Base-by-base conservation (phyloP, 225 moss, liverwort and hornwort species). In the Sphagnum tenellum region DNA sequence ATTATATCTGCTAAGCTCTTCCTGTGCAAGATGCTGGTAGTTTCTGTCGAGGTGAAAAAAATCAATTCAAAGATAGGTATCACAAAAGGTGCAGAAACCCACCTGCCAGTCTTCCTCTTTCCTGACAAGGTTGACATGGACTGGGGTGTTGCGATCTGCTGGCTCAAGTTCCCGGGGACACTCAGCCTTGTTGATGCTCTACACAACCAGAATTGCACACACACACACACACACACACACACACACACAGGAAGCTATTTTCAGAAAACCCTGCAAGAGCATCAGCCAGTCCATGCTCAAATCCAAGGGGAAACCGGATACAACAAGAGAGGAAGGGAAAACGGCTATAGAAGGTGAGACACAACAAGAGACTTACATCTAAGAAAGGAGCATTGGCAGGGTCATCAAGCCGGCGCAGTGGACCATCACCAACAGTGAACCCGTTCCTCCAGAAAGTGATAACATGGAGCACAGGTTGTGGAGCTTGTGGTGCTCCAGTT, bases 151-250 rank as follows among this genome's bases (percentile, higher is more conserved):
- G 50, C 88, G 86, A 77, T 89, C 86, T 12, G 84, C 77, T 56
- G 91, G 84, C 71, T 91, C 88, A 77, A 89, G 71, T 75, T 89
- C 94, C 58, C 82, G 69, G 9, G 94, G 91, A 65, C 94, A 91
- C 69, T 95, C 91, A 48, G 86, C 78, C 79, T 86, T 91, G 59
- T 88, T 84, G 68, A 95, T 91, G 72, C 91, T 95, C 93, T 94
- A 88, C 69, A 68, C 11, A 57, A 49, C 46, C 10, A 58, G 58
- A 13, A 58, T 46, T 47, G 3, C 57, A 50, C 61, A 76, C 10
- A 50, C 44, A 58, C 3, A 58, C 12, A 9, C 3, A 8, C 61
- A 44, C 9, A 46, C 61, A 61, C 46, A 45, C 57, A 11, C 57
- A 6, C 52, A 6, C 52, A 11, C 57, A 6, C 52, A 6, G 1